phyloP scores from a whole-genome alignment of 2,329 filamentous ascomycete genomes.

The Sporothrix pallida region DNA sequence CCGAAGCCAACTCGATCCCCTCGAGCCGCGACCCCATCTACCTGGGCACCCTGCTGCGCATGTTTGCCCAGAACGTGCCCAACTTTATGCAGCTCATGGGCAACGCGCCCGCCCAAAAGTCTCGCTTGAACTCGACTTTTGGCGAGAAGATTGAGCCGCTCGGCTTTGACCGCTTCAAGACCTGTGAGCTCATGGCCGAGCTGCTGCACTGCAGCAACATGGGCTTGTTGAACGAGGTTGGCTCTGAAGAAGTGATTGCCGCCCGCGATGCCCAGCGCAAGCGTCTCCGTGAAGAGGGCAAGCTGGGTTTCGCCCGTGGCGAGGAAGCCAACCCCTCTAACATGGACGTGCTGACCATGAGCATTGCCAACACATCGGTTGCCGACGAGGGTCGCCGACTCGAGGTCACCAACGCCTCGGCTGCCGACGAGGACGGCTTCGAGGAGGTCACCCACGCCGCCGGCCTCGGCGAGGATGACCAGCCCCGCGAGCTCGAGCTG shows the following conservation, averaged over 20 bases:
- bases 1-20: constrained; percentile 77
- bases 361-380: constrained; percentile 54
- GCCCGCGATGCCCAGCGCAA: constrained; percentile 82
- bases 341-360: constrained; percentile 68
- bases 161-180: constrained; percentile 98
- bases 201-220: constrained; percentile 98
- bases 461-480: constrained; percentile 71
- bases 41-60: constrained; percentile 82
- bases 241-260: constrained; percentile 84
- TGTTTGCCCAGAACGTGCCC: constrained; percentile 89
- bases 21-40: constrained; percentile 94
- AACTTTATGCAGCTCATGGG: constrained; percentile 92
- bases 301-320: constrained; percentile 59
- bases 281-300: constrained; percentile 76
- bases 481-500: constrained; percentile 43
- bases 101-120: constrained; percentile 74
- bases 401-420: constrained; percentile 77
- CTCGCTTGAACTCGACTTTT: constrained; percentile 83
- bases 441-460: constrained; percentile 79
- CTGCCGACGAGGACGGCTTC: constrained; percentile 81
- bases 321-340: constrained; percentile 52
- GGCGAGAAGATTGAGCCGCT: constrained; percentile 89
- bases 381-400: constrained; percentile 71
- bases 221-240: constrained; percentile 89
- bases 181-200: constrained; percentile 98